A percentile compares a stretch with the other conserved stretches of the same genome.
phyloP scores from a whole-genome alignment of 2,329 filamentous ascomycete species.

The Polytolypa hystricis region DNA sequence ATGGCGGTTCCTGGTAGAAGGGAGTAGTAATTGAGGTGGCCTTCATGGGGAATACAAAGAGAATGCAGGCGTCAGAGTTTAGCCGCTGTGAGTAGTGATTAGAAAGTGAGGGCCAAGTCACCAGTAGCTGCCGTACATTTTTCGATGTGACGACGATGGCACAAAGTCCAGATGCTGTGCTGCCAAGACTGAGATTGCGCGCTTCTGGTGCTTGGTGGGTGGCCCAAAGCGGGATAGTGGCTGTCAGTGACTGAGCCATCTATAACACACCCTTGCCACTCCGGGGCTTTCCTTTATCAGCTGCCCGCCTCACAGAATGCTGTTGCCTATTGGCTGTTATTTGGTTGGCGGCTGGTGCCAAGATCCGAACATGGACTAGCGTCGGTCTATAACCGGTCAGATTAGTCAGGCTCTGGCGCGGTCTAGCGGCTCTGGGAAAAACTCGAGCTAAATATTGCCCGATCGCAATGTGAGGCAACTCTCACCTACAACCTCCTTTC shows the following conservation, averaged over 20 bases:
- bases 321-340: background rate
- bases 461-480: conserved; percentile 30
- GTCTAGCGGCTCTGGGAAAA: conserved; percentile 15
- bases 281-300: background rate
- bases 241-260: background rate
- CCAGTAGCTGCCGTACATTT: no score
- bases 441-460: conserved; percentile 30
- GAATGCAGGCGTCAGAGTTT: no score
- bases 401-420: conserved; percentile 1
- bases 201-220: no score
- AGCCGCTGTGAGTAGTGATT: no score
- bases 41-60: no score
- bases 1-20: conserved; percentile 32
- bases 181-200: background rate
- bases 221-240: background rate
- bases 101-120: no score
- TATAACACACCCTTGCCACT: background rate
- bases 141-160: no score
- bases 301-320: no score
- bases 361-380: background rate
- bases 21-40: background rate
- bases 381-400: conserved; percentile 1
- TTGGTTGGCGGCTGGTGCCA: background rate
- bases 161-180: no score
- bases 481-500: conserved; percentile 32